Evolutionary conservation across 202 grass and related monocot genomes (phyloP).

Genomic region (Elaeis oleifera): DNA sequence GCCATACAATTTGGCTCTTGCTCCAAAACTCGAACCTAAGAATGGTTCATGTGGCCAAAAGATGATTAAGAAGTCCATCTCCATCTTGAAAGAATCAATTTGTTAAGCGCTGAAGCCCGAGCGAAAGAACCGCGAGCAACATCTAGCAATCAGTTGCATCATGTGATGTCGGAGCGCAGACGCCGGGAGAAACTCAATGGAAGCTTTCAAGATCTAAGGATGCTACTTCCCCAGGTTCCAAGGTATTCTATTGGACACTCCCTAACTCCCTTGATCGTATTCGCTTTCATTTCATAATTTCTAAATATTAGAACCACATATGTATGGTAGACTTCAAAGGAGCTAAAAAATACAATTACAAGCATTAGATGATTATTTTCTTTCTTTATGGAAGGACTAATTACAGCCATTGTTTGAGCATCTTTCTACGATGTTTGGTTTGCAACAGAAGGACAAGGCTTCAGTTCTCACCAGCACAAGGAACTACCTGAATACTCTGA

Average conservation of each 20-base stretch:
- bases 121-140: not conserved
- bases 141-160: slow-evolving; percentile 47
- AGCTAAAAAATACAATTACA: too few species aligned
- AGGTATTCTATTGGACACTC: slow-evolving; percentile 33
- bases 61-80: slow-evolving; percentile 13
- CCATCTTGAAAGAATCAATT: not conserved
- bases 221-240: slow-evolving; percentile 67
- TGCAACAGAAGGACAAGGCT: slow-evolving; percentile 75
- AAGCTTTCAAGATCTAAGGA: slow-evolving; percentile 54
- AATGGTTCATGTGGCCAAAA: not conserved
- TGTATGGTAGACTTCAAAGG: too few species aligned
- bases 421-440: not conserved
- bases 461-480: slow-evolving; percentile 64
- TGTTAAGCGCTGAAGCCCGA: not conserved
- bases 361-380: too few species aligned
- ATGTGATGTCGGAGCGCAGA: slow-evolving; percentile 88
- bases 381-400: too few species aligned
- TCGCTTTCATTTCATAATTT: too few species aligned
- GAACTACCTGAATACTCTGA: slow-evolving; percentile 52
- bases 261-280: too few species aligned
- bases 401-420: too few species aligned
- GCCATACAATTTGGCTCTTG: slow-evolving; percentile 8
- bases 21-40: not conserved
- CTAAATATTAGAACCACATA: too few species aligned
- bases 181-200: slow-evolving; percentile 80